Conservation (phyloP, 345 rosid genomes). For the Hibiscus tridactylites region DNA sequence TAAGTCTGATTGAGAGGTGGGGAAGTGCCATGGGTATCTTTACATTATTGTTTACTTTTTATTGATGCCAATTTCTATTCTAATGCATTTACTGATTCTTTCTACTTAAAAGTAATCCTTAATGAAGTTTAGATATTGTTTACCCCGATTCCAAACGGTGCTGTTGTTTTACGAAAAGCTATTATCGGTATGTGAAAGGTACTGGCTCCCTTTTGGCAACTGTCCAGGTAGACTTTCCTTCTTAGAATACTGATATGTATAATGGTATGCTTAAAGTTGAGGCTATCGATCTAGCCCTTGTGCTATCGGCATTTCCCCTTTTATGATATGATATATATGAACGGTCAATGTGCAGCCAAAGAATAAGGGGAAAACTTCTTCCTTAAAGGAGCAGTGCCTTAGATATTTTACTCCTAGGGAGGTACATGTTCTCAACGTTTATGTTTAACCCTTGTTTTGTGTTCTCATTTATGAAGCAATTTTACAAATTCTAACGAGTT, state of each 20-base stretch:
- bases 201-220: conserved; percentile 93
- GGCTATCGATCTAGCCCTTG: not conserved
- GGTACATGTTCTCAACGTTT: conserved; percentile 25
- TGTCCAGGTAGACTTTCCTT: conserved; percentile 39
- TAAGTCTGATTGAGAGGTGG: conserved; percentile 80
- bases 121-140: conserved; percentile 51
- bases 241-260: not conserved
- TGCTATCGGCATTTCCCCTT: not conserved
- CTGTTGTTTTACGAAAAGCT: conserved; percentile 95
- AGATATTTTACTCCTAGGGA: conserved; percentile 92
- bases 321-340: not conserved
- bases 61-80: conserved; percentile 1
- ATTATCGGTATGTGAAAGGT: conserved; percentile 86
- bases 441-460: not conserved
- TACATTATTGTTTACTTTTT: conserved; percentile 8
- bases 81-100: not conserved
- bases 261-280: not conserved
- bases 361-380: conserved; percentile 45
- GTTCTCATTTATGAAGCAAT: not conserved
- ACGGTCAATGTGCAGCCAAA: conserved; percentile 43
- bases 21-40: conserved; percentile 94
- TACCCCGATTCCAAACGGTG: conserved; percentile 86
- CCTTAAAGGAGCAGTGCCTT: conserved; percentile 63
- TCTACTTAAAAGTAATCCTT: conserved; percentile 17
- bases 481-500: not conserved